Base-by-base conservation (phyloP, 2,329 filamentous ascomycete genomes). In the Sclerotinia glacialis region DNA sequence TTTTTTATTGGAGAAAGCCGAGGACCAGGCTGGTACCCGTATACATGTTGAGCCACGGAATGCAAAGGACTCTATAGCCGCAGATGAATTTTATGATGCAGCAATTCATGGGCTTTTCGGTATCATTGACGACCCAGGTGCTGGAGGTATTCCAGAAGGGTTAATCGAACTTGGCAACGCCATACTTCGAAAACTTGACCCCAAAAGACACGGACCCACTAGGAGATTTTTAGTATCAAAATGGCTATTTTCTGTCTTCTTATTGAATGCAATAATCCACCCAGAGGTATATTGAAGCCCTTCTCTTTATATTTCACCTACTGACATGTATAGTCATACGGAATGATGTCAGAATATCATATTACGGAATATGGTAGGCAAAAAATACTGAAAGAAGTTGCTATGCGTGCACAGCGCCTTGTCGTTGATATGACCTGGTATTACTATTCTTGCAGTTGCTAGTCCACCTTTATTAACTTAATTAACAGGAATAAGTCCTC, bases 311-410 rank as follows among this genome's bases (percentile, higher is more conserved):
- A 21, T 14, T 26, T 55, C 28, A 26, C 28, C 53, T 12, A n/a
- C 69, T 76, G 69, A 74, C 67, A 54, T 34, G 52, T 64, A 40
- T 63, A 78, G 76, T 77, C 84, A 63, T 84, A 87, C 71, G 86
- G 86, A 65, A 86, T 90, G 80, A 89, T 98, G 81, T 85, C 92
- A 66, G 92, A 96, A 73, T 94, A 96, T 77, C 92, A 97, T 79
- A 92, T 98, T 73, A 93, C 91, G 60, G 92, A 96, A 72, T 92
- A 94, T 78, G 93, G 92, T 52, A 87, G 95, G 53, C 91, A 96
- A 74, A 93, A 89, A 77, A 90, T 90, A 66, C 80, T 90, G 66
- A 89, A 88, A 73, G 90, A 94, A 76, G 89, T 97, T 66, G 92
- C 90, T 65, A 87, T 90, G 76, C 87, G 89, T 69, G 90, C 91